Evolutionary conservation across 495 filamentous ascomycete genomes (phyloP), one percentile per base, ranked within the genome.

Genomic region (Pyrenula massariospora): DNA sequence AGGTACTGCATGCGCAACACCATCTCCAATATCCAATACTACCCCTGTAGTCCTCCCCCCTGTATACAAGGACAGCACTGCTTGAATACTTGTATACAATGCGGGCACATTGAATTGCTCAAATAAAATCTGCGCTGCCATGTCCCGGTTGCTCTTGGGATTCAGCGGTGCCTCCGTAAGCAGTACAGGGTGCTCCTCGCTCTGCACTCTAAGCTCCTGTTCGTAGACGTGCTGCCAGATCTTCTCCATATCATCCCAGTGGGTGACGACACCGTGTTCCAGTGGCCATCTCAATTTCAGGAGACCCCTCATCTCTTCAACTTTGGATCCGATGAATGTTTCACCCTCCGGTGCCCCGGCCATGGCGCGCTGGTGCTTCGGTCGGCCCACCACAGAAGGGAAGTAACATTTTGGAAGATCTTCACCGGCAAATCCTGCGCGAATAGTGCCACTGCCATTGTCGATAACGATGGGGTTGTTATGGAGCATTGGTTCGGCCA

Each of bases 181-280:
- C 53, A 99, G 83, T 56, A 97, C 92, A 21, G 93, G 93, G 70
- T 99, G 93, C 84, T 99, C 94, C 76, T 97, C 93, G 64, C 91
- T 95, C 64, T 95, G 78, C 23, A 92, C 95, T 75, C 96, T 97
- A 61, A 99, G 70, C 60, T 88, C 86, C 65, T 86, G 86, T 57
- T 82, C 81, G 69, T 88, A 89, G 53, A 88, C 85, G 65, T 85
- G 84, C 68, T 90, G 87, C 93, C 93, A 99, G 71, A 99, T 99
- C 70, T 88, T 86, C 75, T 97, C 93, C 93, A 99, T 99, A 66
- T 99, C 93, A 64, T 97, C 93, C 93, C 93, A 99, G 71, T 99
- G 91, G 58, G 93, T 99, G 51, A 99, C 93, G 60, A 97, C 93
- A 64, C 93, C 93, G 69, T 99, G 93, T 69, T 96, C 94, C 56